Evolutionary conservation across 176 grass and related monocot species (phyloP).

Genomic region (Paspalum notatum): DNA sequence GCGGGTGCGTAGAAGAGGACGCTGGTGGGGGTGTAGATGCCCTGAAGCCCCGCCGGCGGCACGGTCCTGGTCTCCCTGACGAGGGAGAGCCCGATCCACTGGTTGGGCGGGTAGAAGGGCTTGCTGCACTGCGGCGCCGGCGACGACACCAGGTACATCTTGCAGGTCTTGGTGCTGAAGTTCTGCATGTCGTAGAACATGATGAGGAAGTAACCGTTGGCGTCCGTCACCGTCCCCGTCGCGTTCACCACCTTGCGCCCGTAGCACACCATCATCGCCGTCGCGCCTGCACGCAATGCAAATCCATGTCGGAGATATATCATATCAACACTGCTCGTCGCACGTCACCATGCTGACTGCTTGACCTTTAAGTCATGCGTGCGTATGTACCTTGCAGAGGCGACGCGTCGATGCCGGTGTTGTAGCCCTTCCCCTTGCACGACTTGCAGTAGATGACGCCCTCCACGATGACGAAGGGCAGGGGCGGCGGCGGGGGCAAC

Average conservation of each 20-base stretch:
- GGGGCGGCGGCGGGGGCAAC: neutral
- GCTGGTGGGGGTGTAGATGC: constrained; percentile 47
- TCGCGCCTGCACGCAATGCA: constrained; percentile 5
- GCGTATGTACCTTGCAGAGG: constrained; percentile 52
- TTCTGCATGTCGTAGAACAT: constrained; percentile 53
- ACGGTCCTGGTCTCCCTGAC: constrained; percentile 33
- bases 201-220: constrained; percentile 55
- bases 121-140: constrained; percentile 48
- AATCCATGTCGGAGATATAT: neutral
- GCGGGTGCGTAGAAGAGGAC: constrained; percentile 55
- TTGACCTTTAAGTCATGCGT: neutral
- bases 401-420: constrained; percentile 34
- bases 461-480: constrained; percentile 57
- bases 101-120: constrained; percentile 53
- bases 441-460: constrained; percentile 68
- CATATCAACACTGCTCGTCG: neutral
- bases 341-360: too few species aligned
- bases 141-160: constrained; percentile 55
- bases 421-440: constrained; percentile 57
- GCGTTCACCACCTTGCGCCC: constrained; percentile 54
- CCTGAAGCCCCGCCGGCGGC: constrained; percentile 46
- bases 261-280: constrained; percentile 54
- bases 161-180: constrained; percentile 47
- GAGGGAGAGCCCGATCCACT: constrained; percentile 52
- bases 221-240: constrained; percentile 54